Conservation (phyloP, 768 basidiomycete genomes). For the Lactifluus pinguis region DNA sequence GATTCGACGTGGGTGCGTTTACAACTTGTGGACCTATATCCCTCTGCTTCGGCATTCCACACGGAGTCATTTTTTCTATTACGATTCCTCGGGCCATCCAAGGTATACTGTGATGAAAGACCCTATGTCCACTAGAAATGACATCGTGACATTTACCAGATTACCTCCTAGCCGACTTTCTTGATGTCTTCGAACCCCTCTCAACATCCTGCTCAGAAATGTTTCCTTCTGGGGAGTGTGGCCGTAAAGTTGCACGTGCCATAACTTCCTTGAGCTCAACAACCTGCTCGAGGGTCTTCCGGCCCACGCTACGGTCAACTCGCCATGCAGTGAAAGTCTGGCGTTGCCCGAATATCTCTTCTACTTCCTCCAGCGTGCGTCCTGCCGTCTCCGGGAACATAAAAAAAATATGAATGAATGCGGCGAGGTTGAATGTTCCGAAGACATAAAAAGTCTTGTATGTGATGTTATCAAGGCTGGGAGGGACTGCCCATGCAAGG, state of each 20-base stretch:
- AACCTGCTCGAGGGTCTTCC: slow-evolving; percentile 49
- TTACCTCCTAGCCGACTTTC: background rate
- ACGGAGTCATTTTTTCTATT: too few relatives aligned
- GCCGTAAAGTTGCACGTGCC: background rate
- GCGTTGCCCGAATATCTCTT: slow-evolving; percentile 65
- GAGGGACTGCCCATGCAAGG: slow-evolving; percentile 56
- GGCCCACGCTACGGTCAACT: slow-evolving; percentile 51
- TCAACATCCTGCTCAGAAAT: background rate
- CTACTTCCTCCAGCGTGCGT: slow-evolving; percentile 68
- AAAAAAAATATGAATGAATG: slow-evolving; percentile 64
- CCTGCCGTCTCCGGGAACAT: slow-evolving; percentile 75
- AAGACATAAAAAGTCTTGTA: slow-evolving; percentile 77
- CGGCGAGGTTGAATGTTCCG: slow-evolving; percentile 66
- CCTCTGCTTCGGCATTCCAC: too few relatives aligned
- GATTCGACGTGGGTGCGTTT: too few relatives aligned
- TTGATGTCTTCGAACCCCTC: background rate
- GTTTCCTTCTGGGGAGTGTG: background rate
- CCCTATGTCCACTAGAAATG: too few relatives aligned
- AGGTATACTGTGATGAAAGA: too few relatives aligned
- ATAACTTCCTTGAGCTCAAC: slow-evolving; percentile 15
- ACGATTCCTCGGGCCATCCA: too few relatives aligned
- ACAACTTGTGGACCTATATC: too few relatives aligned
- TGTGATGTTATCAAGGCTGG: slow-evolving; percentile 54
- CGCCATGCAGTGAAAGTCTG: slow-evolving; percentile 67
- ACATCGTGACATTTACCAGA: background rate